Evolutionary conservation across 139 green algal genomes (phyloP).

Genomic region (Chlamydomonas sphaeroides): DNA sequence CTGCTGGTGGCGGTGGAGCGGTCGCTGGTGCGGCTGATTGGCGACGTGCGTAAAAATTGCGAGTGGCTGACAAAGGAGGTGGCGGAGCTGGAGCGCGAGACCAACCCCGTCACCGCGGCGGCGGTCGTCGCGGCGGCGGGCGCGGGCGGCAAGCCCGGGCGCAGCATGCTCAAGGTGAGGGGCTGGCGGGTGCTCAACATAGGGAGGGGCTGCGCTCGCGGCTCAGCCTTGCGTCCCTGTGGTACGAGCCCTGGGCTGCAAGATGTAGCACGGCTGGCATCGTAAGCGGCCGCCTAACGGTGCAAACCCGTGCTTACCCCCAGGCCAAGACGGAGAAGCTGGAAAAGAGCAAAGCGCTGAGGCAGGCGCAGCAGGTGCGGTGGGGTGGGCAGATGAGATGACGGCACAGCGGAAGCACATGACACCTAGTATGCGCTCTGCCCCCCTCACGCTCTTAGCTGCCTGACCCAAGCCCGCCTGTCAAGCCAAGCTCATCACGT

Average conservation of each 20-base stretch:
- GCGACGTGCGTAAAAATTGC: conserved; percentile 46
- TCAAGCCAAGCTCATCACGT: too few relatives aligned
- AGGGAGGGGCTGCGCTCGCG: too few relatives aligned
- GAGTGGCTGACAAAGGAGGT: conserved; percentile 48
- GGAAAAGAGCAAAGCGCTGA: conserved; percentile 53
- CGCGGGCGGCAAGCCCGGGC: conserved; percentile 4
- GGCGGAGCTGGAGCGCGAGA: conserved; percentile 46
- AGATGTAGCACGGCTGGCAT: too few relatives aligned
- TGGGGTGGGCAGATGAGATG: background rate
- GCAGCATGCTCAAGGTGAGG: conserved; percentile 43
- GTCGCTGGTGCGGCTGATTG: conserved; percentile 42
- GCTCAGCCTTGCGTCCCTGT: too few relatives aligned
- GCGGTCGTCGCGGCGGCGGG: background rate
- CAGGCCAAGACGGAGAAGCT: conserved; percentile 52
- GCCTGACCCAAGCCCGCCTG: too few relatives aligned
- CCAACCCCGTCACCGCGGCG: conserved; percentile 29
- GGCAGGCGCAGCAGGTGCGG: conserved; percentile 50
- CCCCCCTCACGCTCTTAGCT: too few relatives aligned
- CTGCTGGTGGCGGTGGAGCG: conserved; percentile 39
- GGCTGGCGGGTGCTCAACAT: too few relatives aligned
- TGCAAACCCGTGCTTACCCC: background rate
- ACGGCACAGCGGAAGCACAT: too few relatives aligned
- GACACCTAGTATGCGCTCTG: too few relatives aligned
- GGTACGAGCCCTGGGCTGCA: too few relatives aligned
- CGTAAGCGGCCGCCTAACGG: too few relatives aligned